Conservation (phyloP, 2,329 filamentous ascomycete genomes). For the Fusarium redolens region DNA sequence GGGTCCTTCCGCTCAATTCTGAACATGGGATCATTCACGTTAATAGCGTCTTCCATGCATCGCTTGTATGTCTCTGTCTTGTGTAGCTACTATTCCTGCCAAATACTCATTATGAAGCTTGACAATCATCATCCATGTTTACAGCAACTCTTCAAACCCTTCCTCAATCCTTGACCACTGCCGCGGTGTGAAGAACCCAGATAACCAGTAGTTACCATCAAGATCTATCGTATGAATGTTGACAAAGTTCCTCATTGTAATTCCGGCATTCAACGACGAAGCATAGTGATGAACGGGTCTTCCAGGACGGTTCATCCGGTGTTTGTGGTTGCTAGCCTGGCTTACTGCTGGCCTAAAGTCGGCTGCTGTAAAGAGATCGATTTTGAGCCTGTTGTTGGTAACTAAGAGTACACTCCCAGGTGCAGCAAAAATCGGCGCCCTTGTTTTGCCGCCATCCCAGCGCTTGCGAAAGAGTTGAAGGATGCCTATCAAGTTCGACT, state of each 20-base stretch:
- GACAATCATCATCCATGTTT: too few species aligned
- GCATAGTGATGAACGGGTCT: background rate
- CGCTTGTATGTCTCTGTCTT: too few species aligned
- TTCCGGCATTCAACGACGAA: fast-evolving
- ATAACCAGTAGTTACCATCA: fast-evolving
- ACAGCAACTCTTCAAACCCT: fast-evolving
- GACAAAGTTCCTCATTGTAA: fast-evolving
- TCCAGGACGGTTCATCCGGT: background rate
- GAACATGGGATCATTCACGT: fast-evolving
- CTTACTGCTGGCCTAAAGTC: background rate
- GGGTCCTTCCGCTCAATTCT: fast-evolving
- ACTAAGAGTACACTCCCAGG: background rate
- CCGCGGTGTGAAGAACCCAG: background rate
- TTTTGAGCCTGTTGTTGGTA: background rate
- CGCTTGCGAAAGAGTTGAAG: background rate
- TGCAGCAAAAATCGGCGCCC: background rate
- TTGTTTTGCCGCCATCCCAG: background rate
- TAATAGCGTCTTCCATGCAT: too few species aligned
- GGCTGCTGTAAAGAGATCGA: background rate
- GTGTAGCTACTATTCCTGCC: too few species aligned
- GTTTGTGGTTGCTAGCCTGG: too few species aligned
- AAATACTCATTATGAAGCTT: too few species aligned
- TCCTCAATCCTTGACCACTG: background rate
- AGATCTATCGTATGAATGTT: background rate
- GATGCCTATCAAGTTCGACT: background rate